These are phyloP conservation scores for Xylaria sp. DNA, from an alignment of 2,329 filamentous ascomycete genomes.

Conservation along the genomic window DNA sequence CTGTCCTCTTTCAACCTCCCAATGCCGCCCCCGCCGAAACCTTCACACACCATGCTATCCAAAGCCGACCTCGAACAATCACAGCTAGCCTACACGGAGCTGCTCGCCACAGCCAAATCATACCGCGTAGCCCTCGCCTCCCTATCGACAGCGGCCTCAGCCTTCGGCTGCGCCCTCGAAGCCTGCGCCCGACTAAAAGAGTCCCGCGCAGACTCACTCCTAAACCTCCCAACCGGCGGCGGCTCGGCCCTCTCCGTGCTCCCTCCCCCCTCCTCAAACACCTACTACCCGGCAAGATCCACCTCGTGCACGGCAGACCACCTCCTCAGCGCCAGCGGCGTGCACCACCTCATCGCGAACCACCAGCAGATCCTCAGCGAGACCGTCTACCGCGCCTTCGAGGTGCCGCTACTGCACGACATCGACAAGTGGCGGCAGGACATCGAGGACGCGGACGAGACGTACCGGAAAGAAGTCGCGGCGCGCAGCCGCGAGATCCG, in stretches of 20 bases:
- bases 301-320: conserved; percentile 71
- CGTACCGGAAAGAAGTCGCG: conserved; percentile 66
- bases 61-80: conserved; percentile 72
- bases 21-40: conserved; percentile 68
- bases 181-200: conserved; percentile 76
- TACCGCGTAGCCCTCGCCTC: conserved; percentile 72
- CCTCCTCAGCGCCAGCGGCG: conserved; percentile 70
- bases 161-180: conserved; percentile 73
- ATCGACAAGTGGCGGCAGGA: conserved; percentile 72
- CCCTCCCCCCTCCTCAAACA: conserved; percentile 46
- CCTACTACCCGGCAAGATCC: conserved; percentile 57
- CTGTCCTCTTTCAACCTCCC: conserved; percentile 69
- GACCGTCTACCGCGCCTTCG: conserved; percentile 74
- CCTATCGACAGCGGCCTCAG: conserved; percentile 69
- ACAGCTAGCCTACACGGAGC: conserved; percentile 70
- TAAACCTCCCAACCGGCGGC: conserved; percentile 46
- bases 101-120: conserved; percentile 70
- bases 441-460: conserved; percentile 72
- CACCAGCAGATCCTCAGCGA: conserved; percentile 77
- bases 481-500: conserved; percentile 70
- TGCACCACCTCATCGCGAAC: conserved; percentile 75
- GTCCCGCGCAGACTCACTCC: conserved; percentile 68
- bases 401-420: conserved; percentile 76
- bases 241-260: conserved; percentile 24
- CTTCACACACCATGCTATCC: conserved; percentile 69